phyloP scores from a whole-genome alignment of 2,329 filamentous ascomycete species.

The Diaporthe sp. region DNA sequence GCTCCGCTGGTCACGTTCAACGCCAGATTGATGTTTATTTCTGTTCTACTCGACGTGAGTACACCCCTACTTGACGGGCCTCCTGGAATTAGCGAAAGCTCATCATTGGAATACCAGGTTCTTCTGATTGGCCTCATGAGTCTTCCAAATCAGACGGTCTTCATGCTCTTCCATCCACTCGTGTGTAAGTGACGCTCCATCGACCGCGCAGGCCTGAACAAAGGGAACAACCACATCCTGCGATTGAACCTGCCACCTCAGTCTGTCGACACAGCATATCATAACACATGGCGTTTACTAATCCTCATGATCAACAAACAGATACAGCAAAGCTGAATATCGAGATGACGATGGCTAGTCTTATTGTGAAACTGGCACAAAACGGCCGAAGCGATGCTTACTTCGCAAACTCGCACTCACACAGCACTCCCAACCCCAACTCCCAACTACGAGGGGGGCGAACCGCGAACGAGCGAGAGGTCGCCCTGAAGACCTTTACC shows the following conservation, averaged over 20 bases:
- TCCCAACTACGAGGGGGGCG: background rate
- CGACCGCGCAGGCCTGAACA: no score
- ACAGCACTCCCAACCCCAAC: conserved; percentile 13
- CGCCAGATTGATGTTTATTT: conserved; percentile 60
- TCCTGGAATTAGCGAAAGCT: background rate
- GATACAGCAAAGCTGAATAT: conserved; percentile 36
- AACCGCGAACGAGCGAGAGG: conserved; percentile 23
- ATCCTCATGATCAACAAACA: background rate
- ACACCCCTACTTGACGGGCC: no score
- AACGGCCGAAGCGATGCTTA: conserved; percentile 19
- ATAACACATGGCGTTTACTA: background rate
- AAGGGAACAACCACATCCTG: no score
- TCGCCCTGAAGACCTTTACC: conserved; percentile 33
- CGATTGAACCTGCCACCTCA: no score
- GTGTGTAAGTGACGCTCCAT: conserved; percentile 14
- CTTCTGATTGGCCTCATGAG: conserved; percentile 52
- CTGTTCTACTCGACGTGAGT: conserved; percentile 62
- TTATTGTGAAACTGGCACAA: conserved; percentile 38
- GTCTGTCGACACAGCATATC: background rate
- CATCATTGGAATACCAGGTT: conserved; percentile 33
- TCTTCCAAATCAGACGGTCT: conserved; percentile 48
- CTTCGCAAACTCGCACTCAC: conserved; percentile 7
- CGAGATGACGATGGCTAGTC: conserved; percentile 39
- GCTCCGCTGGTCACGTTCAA: conserved; percentile 63
- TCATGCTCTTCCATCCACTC: conserved; percentile 37